Conservation (phyloP, 257 asterid species). For the Lavandula angustifolia region DNA sequence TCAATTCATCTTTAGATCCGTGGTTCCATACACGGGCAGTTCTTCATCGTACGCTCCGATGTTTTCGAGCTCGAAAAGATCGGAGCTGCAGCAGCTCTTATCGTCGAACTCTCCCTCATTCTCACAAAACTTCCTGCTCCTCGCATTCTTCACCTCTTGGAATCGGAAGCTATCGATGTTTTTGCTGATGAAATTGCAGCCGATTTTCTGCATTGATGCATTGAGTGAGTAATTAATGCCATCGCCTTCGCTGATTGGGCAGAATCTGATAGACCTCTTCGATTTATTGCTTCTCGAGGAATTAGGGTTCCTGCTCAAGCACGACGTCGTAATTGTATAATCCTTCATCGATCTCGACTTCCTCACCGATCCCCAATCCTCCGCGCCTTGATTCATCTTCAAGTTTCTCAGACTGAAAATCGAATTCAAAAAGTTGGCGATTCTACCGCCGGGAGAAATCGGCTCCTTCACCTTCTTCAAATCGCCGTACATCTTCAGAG, state of each 20-base stretch:
- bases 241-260: slow-evolving; percentile 47
- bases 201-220: slow-evolving; percentile 22
- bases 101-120: slow-evolving; percentile 37
- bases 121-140: slow-evolving; percentile 35
- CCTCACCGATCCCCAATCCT: slow-evolving; percentile 45
- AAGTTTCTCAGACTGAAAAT: slow-evolving; percentile 44
- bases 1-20: slow-evolving; percentile 59
- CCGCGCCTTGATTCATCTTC: slow-evolving; percentile 42
- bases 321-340: slow-evolving; percentile 48
- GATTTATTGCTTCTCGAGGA: slow-evolving; percentile 44
- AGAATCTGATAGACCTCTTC: slow-evolving; percentile 69
- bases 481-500: slow-evolving; percentile 44
- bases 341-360: slow-evolving; percentile 72
- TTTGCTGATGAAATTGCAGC: slow-evolving; percentile 50
- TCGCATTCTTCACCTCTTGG: slow-evolving; percentile 28
- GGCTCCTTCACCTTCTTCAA: slow-evolving; percentile 50
- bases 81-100: slow-evolving; percentile 71
- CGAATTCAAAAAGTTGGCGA: slow-evolving; percentile 59
- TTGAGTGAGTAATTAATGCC: not conserved
- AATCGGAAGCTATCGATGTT: slow-evolving; percentile 44
- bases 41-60: slow-evolving; percentile 59
- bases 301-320: slow-evolving; percentile 46
- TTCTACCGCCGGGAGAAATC: slow-evolving; percentile 52
- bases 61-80: slow-evolving; percentile 85
- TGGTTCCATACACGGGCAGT: slow-evolving; percentile 81